These are phyloP conservation scores for Paracorniculantispora psalliotae DNA, from an alignment of 2,329 filamentous ascomycete species.

Conservation along the genomic window DNA sequence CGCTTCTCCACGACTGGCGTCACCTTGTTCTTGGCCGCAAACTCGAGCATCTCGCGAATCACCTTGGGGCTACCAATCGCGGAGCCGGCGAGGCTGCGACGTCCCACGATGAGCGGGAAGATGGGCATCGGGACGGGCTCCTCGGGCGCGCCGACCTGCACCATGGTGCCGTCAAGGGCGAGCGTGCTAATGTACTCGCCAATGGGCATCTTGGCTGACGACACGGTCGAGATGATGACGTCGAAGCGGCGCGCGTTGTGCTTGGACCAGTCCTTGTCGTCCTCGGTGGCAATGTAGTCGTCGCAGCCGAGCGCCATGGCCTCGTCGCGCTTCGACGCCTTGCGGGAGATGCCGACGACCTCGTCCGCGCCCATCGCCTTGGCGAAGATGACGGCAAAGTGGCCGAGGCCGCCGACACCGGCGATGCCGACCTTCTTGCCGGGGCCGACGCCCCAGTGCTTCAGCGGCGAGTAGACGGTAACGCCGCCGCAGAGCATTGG, in stretches of 20 bases:
- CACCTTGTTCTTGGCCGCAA: conserved; percentile 49
- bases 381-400: conserved; percentile 64
- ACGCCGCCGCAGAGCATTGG: conserved; percentile 69
- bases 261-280: conserved; percentile 50
- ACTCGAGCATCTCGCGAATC: conserved; percentile 51
- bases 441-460: conserved; percentile 58
- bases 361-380: conserved; percentile 61
- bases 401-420: conserved; percentile 63
- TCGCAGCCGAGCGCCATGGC: conserved; percentile 54
- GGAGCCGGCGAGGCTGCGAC: conserved; percentile 40
- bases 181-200: conserved; percentile 40
- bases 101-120: conserved; percentile 52
- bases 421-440: conserved; percentile 64
- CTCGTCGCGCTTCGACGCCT: conserved; percentile 47
- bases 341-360: conserved; percentile 56
- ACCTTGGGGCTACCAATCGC: conserved; percentile 38
- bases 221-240: conserved; percentile 56
- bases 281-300: conserved; percentile 37
- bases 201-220: conserved; percentile 51
- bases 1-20: conserved; percentile 49
- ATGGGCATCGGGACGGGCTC: conserved; percentile 40
- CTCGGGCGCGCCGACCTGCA: conserved; percentile 46
- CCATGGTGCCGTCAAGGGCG: conserved; percentile 19
- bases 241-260: conserved; percentile 49
- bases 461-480: conserved; percentile 60